Percentiles rank a stretch among this genome's conserved stretches.
phyloP scores from a whole-genome alignment of 257 asterid genomes.

The Henckelia pumila region DNA sequence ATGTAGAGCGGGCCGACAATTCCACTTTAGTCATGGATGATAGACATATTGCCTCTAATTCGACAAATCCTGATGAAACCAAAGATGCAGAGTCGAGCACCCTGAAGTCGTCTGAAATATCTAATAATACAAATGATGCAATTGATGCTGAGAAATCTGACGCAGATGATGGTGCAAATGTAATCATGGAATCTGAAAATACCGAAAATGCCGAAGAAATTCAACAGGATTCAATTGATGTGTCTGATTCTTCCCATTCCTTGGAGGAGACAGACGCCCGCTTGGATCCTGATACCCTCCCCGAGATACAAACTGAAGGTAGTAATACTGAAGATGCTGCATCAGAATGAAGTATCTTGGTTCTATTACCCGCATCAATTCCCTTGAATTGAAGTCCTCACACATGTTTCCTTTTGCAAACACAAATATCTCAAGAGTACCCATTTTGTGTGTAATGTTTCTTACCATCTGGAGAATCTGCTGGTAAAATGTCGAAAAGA shows the following conservation, averaged over 20 bases:
- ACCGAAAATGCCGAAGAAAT: conserved; percentile 46
- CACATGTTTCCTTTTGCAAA: neutral
- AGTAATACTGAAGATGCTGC: conserved; percentile 58
- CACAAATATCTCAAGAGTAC: conserved; percentile 27
- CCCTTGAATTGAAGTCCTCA: no score
- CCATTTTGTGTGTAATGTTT: conserved; percentile 22
- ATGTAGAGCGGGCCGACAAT: conserved; percentile 27
- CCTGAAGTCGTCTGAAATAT: neutral
- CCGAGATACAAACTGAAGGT: conserved; percentile 65
- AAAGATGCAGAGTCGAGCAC: neutral
- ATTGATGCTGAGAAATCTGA: neutral
- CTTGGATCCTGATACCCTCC: conserved; percentile 64
- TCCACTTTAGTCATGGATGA: conserved; percentile 24
- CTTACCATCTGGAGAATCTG: conserved; percentile 26
- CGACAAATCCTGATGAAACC: conserved; percentile 28
- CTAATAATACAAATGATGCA: neutral
- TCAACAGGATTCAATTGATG: conserved; percentile 51
- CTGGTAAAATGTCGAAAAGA: conserved; percentile 37
- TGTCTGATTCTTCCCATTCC: conserved; percentile 50
- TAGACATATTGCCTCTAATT: conserved; percentile 29
- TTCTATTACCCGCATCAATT: no score
- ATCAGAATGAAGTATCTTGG: conserved; percentile 40
- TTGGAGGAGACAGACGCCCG: conserved; percentile 53
- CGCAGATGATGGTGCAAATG: neutral
- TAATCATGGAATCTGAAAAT: conserved; percentile 25